phyloP scores from a whole-genome alignment of 495 filamentous ascomycete genomes.

The Penicillium verhagenii region DNA sequence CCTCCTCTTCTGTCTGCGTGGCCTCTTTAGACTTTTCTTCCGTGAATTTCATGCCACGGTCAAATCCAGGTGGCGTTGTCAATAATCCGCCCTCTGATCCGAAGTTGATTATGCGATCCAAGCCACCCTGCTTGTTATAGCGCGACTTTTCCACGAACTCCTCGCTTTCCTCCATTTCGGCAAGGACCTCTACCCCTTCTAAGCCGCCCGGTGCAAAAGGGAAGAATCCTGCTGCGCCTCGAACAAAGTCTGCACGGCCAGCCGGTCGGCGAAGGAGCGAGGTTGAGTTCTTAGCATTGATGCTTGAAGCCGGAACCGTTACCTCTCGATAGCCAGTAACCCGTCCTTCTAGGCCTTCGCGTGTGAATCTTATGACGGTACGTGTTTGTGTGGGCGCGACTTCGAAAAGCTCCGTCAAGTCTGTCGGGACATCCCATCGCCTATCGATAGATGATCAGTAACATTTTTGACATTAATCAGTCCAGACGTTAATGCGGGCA shows the following conservation, averaged over 20 bases:
- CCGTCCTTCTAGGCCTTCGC: conserved; percentile 89
- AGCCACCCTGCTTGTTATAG: conserved; percentile 43
- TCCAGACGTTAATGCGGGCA: conserved; percentile 12
- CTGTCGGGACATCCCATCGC: conserved; percentile 77
- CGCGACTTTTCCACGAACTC: conserved; percentile 41
- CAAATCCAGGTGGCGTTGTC: conserved; percentile 79
- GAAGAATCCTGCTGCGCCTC: conserved; percentile 94
- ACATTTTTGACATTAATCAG: no score
- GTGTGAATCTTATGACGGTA: conserved; percentile 85
- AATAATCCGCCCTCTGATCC: conserved; percentile 75
- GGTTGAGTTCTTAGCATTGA: conserved; percentile 95
- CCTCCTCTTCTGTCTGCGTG: conserved; percentile 61
- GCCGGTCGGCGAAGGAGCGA: conserved; percentile 87
- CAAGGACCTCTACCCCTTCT: conserved; percentile 80
- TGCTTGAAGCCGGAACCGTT: conserved; percentile 84
- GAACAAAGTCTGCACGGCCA: conserved; percentile 84
- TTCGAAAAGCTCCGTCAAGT: conserved; percentile 77
- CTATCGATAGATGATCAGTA: conserved; percentile 42
- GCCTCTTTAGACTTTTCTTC: conserved; percentile 58
- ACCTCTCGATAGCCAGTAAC: conserved; percentile 95
- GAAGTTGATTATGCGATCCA: conserved; percentile 82
- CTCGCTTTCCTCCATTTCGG: conserved; percentile 68
- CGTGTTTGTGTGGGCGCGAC: conserved; percentile 89
- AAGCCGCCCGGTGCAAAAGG: conserved; percentile 93
- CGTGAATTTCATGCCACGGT: conserved; percentile 71